These are phyloP conservation scores for Penicillium expansum DNA, from an alignment of 2,329 filamentous ascomycete species.

Conservation along the genomic window DNA sequence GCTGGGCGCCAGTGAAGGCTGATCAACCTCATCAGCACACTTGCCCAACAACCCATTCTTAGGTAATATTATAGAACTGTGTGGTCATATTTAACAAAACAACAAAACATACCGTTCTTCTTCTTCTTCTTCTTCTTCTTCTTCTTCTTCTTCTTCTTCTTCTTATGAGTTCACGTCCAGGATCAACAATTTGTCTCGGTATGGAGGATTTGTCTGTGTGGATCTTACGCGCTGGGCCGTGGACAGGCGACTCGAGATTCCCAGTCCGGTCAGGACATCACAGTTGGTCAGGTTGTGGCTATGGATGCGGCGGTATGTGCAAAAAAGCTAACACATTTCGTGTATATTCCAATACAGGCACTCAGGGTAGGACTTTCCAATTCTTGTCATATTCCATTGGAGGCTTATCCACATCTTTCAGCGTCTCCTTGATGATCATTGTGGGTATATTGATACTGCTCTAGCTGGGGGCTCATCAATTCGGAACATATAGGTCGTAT, in stretches of 20 bases:
- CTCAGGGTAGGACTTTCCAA: not conserved
- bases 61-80: too few species aligned
- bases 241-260: not conserved
- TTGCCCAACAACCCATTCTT: not conserved
- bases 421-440: not conserved
- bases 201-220: not conserved
- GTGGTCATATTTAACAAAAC: too few species aligned
- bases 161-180: not conserved
- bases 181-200: not conserved
- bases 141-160: not conserved
- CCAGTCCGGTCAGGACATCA: not conserved
- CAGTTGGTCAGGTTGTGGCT: not conserved
- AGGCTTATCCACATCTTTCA: not conserved
- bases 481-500: not conserved
- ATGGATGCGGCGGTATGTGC: not conserved
- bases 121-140: not conserved
- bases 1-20: not conserved
- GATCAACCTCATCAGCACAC: not conserved
- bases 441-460: not conserved
- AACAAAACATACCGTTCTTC: not conserved
- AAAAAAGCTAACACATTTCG: not conserved
- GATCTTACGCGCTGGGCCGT: not conserved
- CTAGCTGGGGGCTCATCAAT: not conserved
- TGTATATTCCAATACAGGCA: not conserved
- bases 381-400: not conserved